Base-by-base conservation (phyloP, 140 eudicot species). In the Flaveria floridana region DNA sequence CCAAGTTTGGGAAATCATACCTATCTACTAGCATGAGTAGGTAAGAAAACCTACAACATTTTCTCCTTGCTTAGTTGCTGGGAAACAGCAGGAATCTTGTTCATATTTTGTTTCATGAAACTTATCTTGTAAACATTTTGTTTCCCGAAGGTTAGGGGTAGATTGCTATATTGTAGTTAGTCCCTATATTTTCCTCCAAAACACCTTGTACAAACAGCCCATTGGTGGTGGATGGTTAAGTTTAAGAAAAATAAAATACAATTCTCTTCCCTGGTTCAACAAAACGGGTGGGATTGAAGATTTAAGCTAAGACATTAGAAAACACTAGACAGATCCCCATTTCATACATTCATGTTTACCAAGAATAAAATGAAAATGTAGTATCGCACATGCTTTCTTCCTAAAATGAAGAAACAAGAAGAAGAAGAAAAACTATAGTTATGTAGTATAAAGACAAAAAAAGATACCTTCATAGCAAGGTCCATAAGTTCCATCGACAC, bases 401-500 rank as follows among this genome's bases (percentile, higher is more conserved):
- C 15, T 65, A 25, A 18, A 70, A 15, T 11, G 34, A 46, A 59
- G 51, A 71, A 41, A 37, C 51, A 48, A 70, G 47, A 48, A 51
- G 51, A 73, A 56, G 5, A 18, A 44, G 9, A 68, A 34, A 34
- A 34, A 6, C 41, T 34, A 34, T 18, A 10, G 13, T 13, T 30
- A 55, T 66, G 75, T 21, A 15, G 23, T 15, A 37, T 7, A 34
- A 77, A 65, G 65, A 65, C 3, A 63, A 15, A 26, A 55, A 18
- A 23, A 15, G 48, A 74, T 90, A 94, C 99, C 99, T 90, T 94
- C 99, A 94, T 94, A 69, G 99, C 99, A 65, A 94, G 97, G 85
- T 94, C 99, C 95, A 83, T 94, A 68, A 94, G 89, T 74, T 94
- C 97, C 82, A 69, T 19, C 6, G 99, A 76, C 62, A 94, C 97